phyloP scores from a whole-genome alignment of 768 basidiomycete genomes.

The Trametes villosa region DNA sequence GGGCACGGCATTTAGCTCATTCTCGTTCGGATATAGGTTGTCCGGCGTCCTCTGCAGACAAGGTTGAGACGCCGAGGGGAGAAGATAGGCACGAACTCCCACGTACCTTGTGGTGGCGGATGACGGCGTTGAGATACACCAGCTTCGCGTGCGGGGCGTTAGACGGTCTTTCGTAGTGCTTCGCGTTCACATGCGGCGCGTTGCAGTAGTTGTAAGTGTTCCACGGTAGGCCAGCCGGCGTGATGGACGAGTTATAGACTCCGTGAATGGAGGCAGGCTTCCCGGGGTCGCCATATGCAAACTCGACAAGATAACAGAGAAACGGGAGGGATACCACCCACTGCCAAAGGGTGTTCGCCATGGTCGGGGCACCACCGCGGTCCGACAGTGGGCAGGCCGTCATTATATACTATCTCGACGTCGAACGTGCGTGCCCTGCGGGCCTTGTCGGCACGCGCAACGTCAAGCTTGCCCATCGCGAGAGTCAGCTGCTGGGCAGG shows the following conservation, averaged over 20 bases:
- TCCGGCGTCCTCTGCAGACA: slow-evolving; percentile 49
- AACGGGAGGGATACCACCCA: slow-evolving; percentile 3
- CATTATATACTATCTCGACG: background rate
- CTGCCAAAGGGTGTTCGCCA: slow-evolving; percentile 5
- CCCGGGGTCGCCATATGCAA: slow-evolving; percentile 1
- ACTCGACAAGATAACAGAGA: background rate
- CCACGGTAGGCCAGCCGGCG: slow-evolving; percentile 47
- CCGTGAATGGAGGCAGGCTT: slow-evolving; percentile 33
- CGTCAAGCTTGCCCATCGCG: too few relatives aligned
- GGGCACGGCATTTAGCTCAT: slow-evolving; percentile 40
- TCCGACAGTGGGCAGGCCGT: background rate
- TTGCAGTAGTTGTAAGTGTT: slow-evolving; percentile 61
- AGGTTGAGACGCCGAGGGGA: background rate
- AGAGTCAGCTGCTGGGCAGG: background rate
- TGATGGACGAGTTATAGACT: slow-evolving; percentile 49
- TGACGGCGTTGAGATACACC: slow-evolving; percentile 46
- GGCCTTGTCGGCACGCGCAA: background rate
- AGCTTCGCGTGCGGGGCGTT: slow-evolving; percentile 36
- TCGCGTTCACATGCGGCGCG: slow-evolving; percentile 52
- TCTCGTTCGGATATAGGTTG: slow-evolving; percentile 51
- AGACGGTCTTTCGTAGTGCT: slow-evolving; percentile 42
- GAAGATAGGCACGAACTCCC: background rate
- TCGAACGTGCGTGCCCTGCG: slow-evolving; percentile 7
- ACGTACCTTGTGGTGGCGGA: slow-evolving; percentile 53
- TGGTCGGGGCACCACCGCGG: slow-evolving; percentile 26